Conservation (phyloP, 1,284 basidiomycete genomes). For the Ceratobasidium sp. region DNA sequence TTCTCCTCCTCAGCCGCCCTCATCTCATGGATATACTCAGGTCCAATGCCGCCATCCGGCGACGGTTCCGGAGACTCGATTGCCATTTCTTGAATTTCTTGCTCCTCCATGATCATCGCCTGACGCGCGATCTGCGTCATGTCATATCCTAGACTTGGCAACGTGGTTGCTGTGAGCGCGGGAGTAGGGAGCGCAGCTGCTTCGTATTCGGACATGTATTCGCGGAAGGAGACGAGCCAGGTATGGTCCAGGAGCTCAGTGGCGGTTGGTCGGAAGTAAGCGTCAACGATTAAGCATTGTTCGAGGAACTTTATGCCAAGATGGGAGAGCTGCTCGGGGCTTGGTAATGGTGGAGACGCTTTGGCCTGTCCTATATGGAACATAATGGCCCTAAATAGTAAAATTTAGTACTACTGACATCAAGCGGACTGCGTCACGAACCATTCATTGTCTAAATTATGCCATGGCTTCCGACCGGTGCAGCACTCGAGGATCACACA, state of each 20-base stretch:
- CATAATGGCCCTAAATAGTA: constrained; percentile 89
- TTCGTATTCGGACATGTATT: constrained; percentile 74
- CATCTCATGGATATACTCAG: constrained; percentile 30
- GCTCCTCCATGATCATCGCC: constrained; percentile 70
- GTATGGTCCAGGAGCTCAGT: constrained; percentile 87
- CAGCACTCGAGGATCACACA: constrained; percentile 99
- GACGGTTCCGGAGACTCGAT: constrained; percentile 43
- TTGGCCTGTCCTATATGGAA: constrained; percentile 99
- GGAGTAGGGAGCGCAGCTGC: constrained; percentile 52
- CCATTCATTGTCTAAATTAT: constrained; percentile 99
- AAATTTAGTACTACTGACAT: background rate
- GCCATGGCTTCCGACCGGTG: constrained; percentile 96
- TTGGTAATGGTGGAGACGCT: constrained; percentile 95
- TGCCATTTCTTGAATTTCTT: constrained; percentile 59
- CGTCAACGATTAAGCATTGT: constrained; percentile 91
- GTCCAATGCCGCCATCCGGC: constrained; percentile 13
- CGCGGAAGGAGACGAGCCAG: constrained; percentile 89
- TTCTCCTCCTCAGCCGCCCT: constrained; percentile 18
- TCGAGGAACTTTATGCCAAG: constrained; percentile 95
- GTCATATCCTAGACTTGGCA: constrained; percentile 62
- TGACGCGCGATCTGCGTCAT: constrained; percentile 68
- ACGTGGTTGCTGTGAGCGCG: constrained; percentile 35
- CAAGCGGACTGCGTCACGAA: constrained; percentile 58
- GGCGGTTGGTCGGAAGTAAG: constrained; percentile 86
- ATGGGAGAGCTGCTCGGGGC: constrained; percentile 88